These are phyloP conservation scores for Arctium lappa DNA, from an alignment of 129 eudicot genomes.

Conservation along the genomic window DNA sequence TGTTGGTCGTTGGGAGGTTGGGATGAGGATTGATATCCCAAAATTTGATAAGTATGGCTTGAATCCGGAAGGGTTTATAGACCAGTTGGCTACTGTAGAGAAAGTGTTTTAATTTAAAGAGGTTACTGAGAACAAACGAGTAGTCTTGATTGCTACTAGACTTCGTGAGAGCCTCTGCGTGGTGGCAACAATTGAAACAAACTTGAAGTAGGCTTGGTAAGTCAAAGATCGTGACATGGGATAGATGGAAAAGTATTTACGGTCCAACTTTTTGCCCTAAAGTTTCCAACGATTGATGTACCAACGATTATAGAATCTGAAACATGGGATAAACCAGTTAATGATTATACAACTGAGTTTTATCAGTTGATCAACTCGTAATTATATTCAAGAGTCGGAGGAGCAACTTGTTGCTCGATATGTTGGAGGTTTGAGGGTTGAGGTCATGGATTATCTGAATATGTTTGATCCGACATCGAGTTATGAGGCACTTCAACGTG, in stretches of 20 bases:
- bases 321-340: neutral
- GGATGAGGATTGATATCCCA: neutral
- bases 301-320: neutral
- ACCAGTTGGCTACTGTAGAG: neutral
- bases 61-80: neutral
- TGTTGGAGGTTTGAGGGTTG: neutral
- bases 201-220: neutral
- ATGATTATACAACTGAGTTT: neutral
- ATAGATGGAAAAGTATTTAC: neutral
- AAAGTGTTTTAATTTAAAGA: neutral
- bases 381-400: neutral
- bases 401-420: neutral
- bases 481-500: neutral
- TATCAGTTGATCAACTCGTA: neutral
- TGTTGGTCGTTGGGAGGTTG: neutral
- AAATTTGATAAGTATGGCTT: neutral
- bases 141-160: neutral
- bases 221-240: neutral
- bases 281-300: neutral
- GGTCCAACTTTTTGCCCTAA: neutral
- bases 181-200: slow-evolving; percentile 8
- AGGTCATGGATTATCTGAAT: neutral
- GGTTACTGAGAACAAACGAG: neutral
- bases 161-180: neutral
- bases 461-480: neutral